Percentiles rank a stretch among this genome's conserved stretches.
Evolutionary conservation across 208 protist genomes (phyloP).

Genomic region (Tetramitus jugosus): DNA sequence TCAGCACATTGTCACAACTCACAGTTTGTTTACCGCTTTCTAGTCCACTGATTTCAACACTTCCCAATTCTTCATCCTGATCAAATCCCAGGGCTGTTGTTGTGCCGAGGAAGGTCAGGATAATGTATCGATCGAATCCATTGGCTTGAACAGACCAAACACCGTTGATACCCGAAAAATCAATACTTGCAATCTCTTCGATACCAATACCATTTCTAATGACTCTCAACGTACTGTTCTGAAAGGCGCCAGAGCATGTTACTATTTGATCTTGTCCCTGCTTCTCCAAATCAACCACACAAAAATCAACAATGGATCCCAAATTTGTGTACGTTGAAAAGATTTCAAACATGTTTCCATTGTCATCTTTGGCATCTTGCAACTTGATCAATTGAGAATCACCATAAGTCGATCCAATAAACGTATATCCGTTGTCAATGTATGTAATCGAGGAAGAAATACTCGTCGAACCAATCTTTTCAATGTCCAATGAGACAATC

Average conservation of each 20-base stretch:
- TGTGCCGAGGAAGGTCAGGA: slow-evolving; percentile 18
- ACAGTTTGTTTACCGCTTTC: background rate
- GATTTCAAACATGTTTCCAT: slow-evolving; percentile 1
- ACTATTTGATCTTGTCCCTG: slow-evolving; percentile 35
- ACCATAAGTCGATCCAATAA: slow-evolving; percentile 26
- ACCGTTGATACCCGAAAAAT: slow-evolving; percentile 29
- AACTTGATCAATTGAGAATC: slow-evolving; percentile 29
- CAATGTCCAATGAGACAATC: background rate
- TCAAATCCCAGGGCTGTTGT: slow-evolving; percentile 21
- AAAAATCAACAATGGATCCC: slow-evolving; percentile 39
- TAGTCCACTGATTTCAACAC: background rate
- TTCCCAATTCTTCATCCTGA: slow-evolving; percentile 13
- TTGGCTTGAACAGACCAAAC: slow-evolving; percentile 14
- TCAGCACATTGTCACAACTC: background rate
- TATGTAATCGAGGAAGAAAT: slow-evolving; percentile 25
- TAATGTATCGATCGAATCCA: slow-evolving; percentile 15
- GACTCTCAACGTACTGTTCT: slow-evolving; percentile 34
- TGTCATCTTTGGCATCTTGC: background rate
- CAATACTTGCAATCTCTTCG: slow-evolving; percentile 30
- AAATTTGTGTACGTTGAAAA: slow-evolving; percentile 35
- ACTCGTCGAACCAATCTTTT: background rate
- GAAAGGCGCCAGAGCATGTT: slow-evolving; percentile 34
- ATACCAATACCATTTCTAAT: slow-evolving; percentile 41
- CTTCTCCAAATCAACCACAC: slow-evolving; percentile 28
- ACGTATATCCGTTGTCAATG: slow-evolving; percentile 21